Evolutionary conservation across 192 early-diverging fungal species (phyloP).

Genomic region (Chytriomyces sp.): DNA sequence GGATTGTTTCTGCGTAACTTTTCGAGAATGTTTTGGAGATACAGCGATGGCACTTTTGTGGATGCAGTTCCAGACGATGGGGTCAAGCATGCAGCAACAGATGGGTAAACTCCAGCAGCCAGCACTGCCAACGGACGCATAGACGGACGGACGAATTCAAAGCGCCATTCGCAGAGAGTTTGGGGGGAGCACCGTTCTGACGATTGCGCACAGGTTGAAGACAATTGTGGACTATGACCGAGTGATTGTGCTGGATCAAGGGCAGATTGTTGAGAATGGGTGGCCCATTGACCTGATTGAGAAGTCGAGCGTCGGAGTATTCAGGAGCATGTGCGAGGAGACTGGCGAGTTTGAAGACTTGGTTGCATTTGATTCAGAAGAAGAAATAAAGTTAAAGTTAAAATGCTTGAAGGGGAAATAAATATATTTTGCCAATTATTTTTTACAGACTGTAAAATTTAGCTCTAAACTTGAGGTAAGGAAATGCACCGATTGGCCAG

Average conservation of each 20-base stretch:
- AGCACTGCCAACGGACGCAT: constrained; percentile 1
- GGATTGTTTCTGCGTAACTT: background rate
- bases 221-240: constrained; percentile 68
- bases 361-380: constrained; percentile 56
- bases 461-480: too few relatives aligned
- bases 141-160: constrained; percentile 71
- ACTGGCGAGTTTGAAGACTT: constrained; percentile 80
- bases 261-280: constrained; percentile 55
- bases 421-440: too few relatives aligned
- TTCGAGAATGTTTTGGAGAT: constrained; percentile 7
- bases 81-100: background rate
- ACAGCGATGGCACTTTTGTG: background rate
- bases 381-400: too few relatives aligned
- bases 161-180: constrained; percentile 76
- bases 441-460: too few relatives aligned
- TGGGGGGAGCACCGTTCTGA: constrained; percentile 70
- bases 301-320: constrained; percentile 52
- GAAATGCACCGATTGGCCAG: too few relatives aligned
- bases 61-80: background rate
- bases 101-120: constrained; percentile 11
- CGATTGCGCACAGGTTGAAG: constrained; percentile 83
- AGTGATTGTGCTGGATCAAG: constrained; percentile 53
- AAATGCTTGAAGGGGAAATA: too few relatives aligned
- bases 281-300: constrained; percentile 57
- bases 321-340: constrained; percentile 81